phyloP scores from a whole-genome alignment of 805 yeast species.

The Teunomyces gatunensis region DNA sequence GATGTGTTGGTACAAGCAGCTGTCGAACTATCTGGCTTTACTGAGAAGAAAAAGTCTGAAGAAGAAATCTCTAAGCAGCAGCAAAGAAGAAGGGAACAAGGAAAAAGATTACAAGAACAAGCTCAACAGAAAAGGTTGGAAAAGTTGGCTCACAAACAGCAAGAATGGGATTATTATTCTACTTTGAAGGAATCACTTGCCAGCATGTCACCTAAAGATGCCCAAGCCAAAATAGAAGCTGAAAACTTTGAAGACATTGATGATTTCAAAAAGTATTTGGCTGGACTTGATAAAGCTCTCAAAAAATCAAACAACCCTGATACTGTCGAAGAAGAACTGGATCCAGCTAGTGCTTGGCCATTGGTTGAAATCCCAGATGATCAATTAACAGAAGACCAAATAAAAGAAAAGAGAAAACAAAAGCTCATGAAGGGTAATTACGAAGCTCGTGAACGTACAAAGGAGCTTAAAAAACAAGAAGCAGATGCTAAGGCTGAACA shows the following conservation, averaged over 20 bases:
- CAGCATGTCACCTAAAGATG: slow-evolving; percentile 50
- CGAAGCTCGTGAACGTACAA: slow-evolving; percentile 84
- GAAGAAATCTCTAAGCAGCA: slow-evolving; percentile 78
- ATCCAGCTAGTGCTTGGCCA: slow-evolving; percentile 62
- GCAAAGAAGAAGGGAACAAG: slow-evolving; percentile 79
- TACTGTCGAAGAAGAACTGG: slow-evolving; percentile 40
- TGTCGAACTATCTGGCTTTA: slow-evolving; percentile 54
- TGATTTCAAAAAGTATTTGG: slow-evolving; percentile 66
- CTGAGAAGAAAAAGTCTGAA: slow-evolving; percentile 70
- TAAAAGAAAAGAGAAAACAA: slow-evolving; percentile 86
- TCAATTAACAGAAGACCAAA: slow-evolving; percentile 71
- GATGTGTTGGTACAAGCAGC: slow-evolving; percentile 85
- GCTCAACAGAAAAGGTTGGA: slow-evolving; percentile 83
- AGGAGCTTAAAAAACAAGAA: slow-evolving; percentile 71
- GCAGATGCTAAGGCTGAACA: slow-evolving; percentile 58
- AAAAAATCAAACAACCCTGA: slow-evolving; percentile 64
- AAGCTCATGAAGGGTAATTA: slow-evolving; percentile 76
- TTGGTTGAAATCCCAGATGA: slow-evolving; percentile 82
- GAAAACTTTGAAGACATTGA: slow-evolving; percentile 78
- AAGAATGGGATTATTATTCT: slow-evolving; percentile 71
- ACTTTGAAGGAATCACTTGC: slow-evolving; percentile 53
- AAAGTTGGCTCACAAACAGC: slow-evolving; percentile 74
- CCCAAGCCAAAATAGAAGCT: slow-evolving; percentile 52
- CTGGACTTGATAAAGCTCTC: slow-evolving; percentile 64
- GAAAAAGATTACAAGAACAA: slow-evolving; percentile 86